phyloP scores from a whole-genome alignment of 768 basidiomycete species.

The Naganishia vaughanmartiniae region DNA sequence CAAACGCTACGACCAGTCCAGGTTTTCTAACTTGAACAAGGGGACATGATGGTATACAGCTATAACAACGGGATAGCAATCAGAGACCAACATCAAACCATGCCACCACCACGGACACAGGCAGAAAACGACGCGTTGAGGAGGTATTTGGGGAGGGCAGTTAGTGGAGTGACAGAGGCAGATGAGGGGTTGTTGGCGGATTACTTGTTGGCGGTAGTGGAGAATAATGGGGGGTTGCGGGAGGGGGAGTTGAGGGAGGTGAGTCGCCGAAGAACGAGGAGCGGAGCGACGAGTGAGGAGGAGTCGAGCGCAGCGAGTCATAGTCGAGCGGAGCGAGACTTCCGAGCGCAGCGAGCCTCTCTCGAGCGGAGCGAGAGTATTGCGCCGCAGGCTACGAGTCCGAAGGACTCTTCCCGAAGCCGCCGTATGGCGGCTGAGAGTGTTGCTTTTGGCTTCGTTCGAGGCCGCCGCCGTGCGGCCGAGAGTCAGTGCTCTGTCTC shows the following conservation, averaged over 20 bases:
- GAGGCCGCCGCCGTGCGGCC: not conserved
- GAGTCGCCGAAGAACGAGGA: slow-evolving; percentile 31
- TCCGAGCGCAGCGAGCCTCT: not conserved
- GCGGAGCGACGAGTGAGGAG: not conserved
- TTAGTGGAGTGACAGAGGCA: slow-evolving; percentile 60
- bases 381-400: too few species aligned
- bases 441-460: not conserved
- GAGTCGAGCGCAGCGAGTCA: not conserved
- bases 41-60: too few species aligned
- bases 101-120: slow-evolving; percentile 1
- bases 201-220: slow-evolving; percentile 87
- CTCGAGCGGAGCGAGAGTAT: not conserved
- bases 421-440: too few species aligned
- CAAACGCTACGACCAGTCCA: too few species aligned
- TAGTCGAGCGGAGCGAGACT: not conserved
- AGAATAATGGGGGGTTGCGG: slow-evolving; percentile 69
- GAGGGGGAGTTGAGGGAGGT: slow-evolving; percentile 79
- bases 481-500: not conserved
- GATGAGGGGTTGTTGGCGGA: slow-evolving; percentile 90
- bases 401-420: too few species aligned
- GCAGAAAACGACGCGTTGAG: not conserved
- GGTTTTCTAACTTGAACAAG: too few species aligned
- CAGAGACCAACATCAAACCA: not conserved
- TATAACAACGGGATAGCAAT: too few species aligned
- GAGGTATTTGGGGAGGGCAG: not conserved